Evolutionary conservation across 192 early-diverging fungal species (phyloP), one percentile per base, ranked within the genome.

Genomic region (Entomortierella chlamydospora): DNA sequence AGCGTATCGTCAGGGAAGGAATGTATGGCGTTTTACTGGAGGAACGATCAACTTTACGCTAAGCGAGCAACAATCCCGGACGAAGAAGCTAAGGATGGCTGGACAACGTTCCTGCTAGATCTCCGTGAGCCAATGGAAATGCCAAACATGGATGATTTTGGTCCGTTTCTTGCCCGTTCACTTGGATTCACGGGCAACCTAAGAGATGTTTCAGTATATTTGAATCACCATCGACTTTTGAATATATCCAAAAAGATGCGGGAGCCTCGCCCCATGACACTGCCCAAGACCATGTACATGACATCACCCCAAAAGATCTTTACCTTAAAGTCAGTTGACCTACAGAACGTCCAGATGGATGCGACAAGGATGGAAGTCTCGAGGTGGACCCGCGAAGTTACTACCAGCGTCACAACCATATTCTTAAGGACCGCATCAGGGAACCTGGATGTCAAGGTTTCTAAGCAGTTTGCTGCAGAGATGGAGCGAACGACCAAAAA

Each of bases 401-500:
- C 51, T 1, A 57, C 34, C 17, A 60, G 39, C 28, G 31, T 23
- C 17, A 88, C 84, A 1, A 91, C 87, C 8, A 85, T 93, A 20
- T 95, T 93, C 57, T 81, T 96, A 56, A 79, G 91, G 22, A 90
- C 90, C 0, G 93, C 93, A 9, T 85, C 74, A n/a, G 93, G 86
- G 3, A 56, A 86, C 20, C 56, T 95, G 29, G 61, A 72, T 57
- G 89, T 92, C 30, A 81, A 81, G 30, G 85, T 93, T 0, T 71
- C 84, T 0, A 60, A 69, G 26, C 71, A 88, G 13, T 83, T 94
- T 34, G 61, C 81, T 26, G 81, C 78, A 18, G 92, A 96, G 65
- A 96, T 97, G 92, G 91, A 95, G 61, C 84, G 95, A 7, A 89
- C 93, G 0, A 97, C 94, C 0, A 97, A 97, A 74, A 97, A 97